These are phyloP conservation scores for Tagetes erecta DNA, from an alignment of 129 eudicot genomes.

Conservation along the genomic window DNA sequence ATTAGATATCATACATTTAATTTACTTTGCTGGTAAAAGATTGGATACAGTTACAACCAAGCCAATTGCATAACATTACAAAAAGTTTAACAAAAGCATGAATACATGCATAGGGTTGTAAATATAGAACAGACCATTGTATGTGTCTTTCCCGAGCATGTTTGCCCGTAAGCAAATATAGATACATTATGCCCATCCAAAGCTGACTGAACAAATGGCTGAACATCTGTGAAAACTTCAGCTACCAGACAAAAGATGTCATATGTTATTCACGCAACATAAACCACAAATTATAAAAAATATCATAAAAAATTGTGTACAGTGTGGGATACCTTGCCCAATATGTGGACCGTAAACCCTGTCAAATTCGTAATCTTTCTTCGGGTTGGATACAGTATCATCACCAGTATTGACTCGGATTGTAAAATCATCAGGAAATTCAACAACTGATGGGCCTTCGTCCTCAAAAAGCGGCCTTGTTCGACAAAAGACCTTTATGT, in stretches of 20 bases:
- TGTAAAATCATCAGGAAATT: slow-evolving; percentile 86
- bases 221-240: slow-evolving; percentile 91
- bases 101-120: slow-evolving; percentile 19
- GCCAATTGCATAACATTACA: slow-evolving; percentile 16
- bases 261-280: slow-evolving; percentile 21
- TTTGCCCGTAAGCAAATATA: slow-evolving; percentile 90
- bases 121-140: slow-evolving; percentile 68
- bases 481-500: slow-evolving; percentile 85
- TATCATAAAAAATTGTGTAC: slow-evolving; percentile 19
- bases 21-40: slow-evolving; percentile 3
- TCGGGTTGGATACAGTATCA: slow-evolving; percentile 72
- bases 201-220: slow-evolving; percentile 99
- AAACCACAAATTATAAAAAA: slow-evolving; percentile 12
- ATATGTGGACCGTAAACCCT: slow-evolving; percentile 99
- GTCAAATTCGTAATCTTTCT: slow-evolving; percentile 97
- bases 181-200: slow-evolving; percentile 97
- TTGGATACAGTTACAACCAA: slow-evolving; percentile 4
- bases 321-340: slow-evolving; percentile 71
- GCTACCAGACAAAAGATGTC: slow-evolving; percentile 53
- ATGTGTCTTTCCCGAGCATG: slow-evolving; percentile 85
- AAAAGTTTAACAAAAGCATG: neutral
- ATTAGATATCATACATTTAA: slow-evolving; percentile 10
- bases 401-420: slow-evolving; percentile 77
- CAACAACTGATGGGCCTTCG: slow-evolving; percentile 87
- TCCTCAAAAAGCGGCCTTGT: slow-evolving; percentile 96